Evolutionary conservation across 2,329 filamentous ascomycete genomes (phyloP), one percentile per base, ranked within the genome.

Genomic region (Herpotrichia juniperi): DNA sequence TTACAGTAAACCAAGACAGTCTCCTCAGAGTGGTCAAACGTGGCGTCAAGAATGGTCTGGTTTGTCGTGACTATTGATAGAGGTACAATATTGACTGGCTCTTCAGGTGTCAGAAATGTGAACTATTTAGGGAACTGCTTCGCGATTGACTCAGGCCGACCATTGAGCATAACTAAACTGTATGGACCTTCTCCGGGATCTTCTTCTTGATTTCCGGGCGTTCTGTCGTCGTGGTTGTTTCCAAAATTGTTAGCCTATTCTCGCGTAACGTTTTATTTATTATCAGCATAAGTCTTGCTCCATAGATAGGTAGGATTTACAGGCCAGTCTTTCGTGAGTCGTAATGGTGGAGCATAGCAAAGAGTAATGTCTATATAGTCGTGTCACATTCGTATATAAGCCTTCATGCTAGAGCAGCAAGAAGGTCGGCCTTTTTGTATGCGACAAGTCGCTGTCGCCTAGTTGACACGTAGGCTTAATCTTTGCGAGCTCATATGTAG

Each of bases 151-250:
- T 16, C 39, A 17, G 25, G 21, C 17, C 16, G 21, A 17, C 47
- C 47, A 35, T 50, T 39, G 4, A 50, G 17, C 16, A 50, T 22
- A 17, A 50, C 28, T n/a, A 50, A 50, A 22, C 47, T 39, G 22
- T 50, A 50, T 16, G 47, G 47, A 37, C 44, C 47, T 17, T 43
- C 47, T 24, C 47, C 47, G 7, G 30, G 14, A 19, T 50, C 47
- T 2, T 34, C 37, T 42, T 50, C 47, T 9, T 32, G 25, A 16
- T 28, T 40, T 16, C 22, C 26, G 21, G 42, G 28, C 10, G 37
- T 40, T 8, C n/a, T 21, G 30, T 50, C 47, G 2, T 26, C 11
- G 21, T 50, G 9, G 26, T 50, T 50, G 39, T 50, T 50, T 2
- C 47, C 47, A 28, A 26, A 48, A 17, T 48, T 42, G 46, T 48